Evolutionary conservation across 169 alveolate genomes (phyloP).

Genomic region (Eimeria sp.): DNA sequence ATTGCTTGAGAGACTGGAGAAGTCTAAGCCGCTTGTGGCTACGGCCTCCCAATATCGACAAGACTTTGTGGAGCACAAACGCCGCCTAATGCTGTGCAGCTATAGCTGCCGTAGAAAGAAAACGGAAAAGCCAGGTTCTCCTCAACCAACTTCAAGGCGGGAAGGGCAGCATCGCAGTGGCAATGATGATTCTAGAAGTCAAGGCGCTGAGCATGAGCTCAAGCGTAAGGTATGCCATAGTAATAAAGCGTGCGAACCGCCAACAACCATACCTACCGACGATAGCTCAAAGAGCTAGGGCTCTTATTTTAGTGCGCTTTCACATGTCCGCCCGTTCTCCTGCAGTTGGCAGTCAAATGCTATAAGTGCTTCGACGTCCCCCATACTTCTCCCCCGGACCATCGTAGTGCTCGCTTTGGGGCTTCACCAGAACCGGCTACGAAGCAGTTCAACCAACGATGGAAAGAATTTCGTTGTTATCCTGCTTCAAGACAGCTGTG

Average conservation of each 20-base stretch:
- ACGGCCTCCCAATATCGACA: constrained; percentile 38
- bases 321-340: not conserved
- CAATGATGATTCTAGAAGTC: constrained; percentile 5
- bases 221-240: constrained; percentile 32
- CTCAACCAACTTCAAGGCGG: not conserved
- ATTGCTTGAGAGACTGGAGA: constrained; percentile 45
- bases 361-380: constrained; percentile 44
- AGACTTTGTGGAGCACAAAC: constrained; percentile 65
- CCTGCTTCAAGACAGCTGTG: constrained; percentile 65
- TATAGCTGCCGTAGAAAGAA: constrained; percentile 53
- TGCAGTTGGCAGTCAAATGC: constrained; percentile 63
- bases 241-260: too few relatives aligned
- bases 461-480: constrained; percentile 46
- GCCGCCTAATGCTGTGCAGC: constrained; percentile 74
- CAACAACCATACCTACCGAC: not conserved
- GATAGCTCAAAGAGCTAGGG: not conserved
- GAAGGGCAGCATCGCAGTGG: constrained; percentile 17
- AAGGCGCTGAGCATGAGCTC: not conserved
- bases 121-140: not conserved
- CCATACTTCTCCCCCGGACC: not conserved
- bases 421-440: not conserved
- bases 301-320: not conserved
- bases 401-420: not conserved
- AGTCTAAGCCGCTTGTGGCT: constrained; percentile 52
- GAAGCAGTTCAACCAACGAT: constrained; percentile 41